Percentiles rank a stretch among this genome's conserved stretches.
Evolutionary conservation across 2,329 filamentous ascomycete genomes (phyloP).

Genomic region (Ascochyta koolunga): DNA sequence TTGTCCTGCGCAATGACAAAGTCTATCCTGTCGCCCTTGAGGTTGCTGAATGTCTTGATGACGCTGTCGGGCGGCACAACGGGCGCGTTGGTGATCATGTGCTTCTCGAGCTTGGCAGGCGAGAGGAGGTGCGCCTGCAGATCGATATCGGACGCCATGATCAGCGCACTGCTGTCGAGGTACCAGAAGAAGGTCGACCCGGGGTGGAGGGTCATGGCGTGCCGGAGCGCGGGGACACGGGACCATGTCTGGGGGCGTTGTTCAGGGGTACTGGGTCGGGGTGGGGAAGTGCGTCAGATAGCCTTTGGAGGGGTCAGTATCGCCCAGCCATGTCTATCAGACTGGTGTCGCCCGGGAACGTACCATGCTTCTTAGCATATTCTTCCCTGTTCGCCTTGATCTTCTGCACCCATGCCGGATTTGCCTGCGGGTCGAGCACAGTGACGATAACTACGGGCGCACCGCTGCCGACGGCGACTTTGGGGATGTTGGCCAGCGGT

Average conservation of each 20-base stretch:
- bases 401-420: conserved; percentile 70
- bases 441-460: conserved; percentile 79
- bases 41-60: conserved; percentile 87
- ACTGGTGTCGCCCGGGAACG: not conserved
- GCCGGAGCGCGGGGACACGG: conserved; percentile 82
- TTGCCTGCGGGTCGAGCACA: conserved; percentile 73
- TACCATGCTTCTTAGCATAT: conserved; percentile 87
- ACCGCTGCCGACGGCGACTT: conserved; percentile 51
- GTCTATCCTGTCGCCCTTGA: conserved; percentile 79
- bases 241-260: conserved; percentile 69
- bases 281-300: conserved; percentile 85
- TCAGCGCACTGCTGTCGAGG: conserved; percentile 81
- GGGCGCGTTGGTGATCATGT: conserved; percentile 85
- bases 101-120: conserved; percentile 68
- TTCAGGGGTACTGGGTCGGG: conserved; percentile 73
- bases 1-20: conserved; percentile 84
- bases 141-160: conserved; percentile 79
- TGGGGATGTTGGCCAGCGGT: conserved; percentile 27
- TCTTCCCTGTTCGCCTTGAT: conserved; percentile 82
- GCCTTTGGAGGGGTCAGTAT: conserved; percentile 59
- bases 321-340: no score
- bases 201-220: conserved; percentile 82
- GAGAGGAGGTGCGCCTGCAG: conserved; percentile 76
- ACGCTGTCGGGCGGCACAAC: conserved; percentile 96
- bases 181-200: conserved; percentile 84